phyloP scores from a whole-genome alignment of 352 stramenopile species.

The Phytophthora pini region DNA sequence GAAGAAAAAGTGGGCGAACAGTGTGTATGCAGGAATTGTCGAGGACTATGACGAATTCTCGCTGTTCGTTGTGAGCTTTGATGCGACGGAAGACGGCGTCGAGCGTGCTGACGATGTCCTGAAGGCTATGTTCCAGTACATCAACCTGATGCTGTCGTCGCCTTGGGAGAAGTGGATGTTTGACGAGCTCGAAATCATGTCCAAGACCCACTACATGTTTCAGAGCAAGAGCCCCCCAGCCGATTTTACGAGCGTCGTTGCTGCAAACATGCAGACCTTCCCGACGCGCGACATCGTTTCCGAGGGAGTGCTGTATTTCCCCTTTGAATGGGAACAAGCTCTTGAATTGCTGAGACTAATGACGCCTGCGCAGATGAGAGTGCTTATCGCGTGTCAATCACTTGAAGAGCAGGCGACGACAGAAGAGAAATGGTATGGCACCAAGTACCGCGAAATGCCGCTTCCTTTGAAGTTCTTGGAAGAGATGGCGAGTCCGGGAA shows the following conservation, averaged over 20 bases:
- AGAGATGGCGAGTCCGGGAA: constrained; percentile 21
- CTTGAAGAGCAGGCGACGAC: constrained; percentile 31
- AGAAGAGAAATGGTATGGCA: constrained; percentile 60
- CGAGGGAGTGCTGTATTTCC: constrained; percentile 52
- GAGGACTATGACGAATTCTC: constrained; percentile 67
- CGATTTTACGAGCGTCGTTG: constrained; percentile 67
- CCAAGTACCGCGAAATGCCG: constrained; percentile 43
- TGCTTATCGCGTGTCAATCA: constrained; percentile 46
- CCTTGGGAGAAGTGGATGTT: constrained; percentile 65
- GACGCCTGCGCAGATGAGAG: constrained; percentile 45
- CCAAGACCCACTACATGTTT: constrained; percentile 64
- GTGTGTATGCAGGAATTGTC: constrained; percentile 54
- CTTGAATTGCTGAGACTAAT: constrained; percentile 50
- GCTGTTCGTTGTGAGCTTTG: constrained; percentile 63
- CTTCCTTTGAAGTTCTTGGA: constrained; percentile 36
- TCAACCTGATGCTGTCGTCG: constrained; percentile 46
- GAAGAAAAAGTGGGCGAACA: constrained; percentile 68
- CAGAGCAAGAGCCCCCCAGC: constrained; percentile 71
- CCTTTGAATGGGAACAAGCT: constrained; percentile 54
- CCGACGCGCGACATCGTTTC: constrained; percentile 59
- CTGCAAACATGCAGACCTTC: constrained; percentile 64
- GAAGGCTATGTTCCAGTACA: constrained; percentile 65
- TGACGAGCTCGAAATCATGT: constrained; percentile 61
- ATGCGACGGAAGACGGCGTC: constrained; percentile 64
- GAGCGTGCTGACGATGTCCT: constrained; percentile 60